Percentiles rank a stretch among this genome's conserved stretches.
Conservation (phyloP, 2,329 filamentous ascomycete species). For the Sporothrix luriei region DNA sequence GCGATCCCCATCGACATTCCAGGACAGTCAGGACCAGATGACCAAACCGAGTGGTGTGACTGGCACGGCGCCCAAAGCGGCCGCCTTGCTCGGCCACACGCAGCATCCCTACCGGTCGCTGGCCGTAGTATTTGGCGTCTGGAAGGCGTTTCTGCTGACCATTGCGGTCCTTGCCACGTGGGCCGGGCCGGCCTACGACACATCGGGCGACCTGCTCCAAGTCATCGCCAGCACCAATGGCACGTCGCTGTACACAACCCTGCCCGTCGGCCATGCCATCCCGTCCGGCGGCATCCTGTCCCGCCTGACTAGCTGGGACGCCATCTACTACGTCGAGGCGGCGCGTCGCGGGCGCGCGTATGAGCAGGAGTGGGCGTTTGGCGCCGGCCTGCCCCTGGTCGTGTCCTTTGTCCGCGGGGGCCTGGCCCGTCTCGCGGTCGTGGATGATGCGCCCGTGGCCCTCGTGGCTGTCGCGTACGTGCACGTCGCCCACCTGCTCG, state of each 20-base stretch:
- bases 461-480: slow-evolving; percentile 67
- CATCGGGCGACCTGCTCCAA: slow-evolving; percentile 59
- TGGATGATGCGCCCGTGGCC: slow-evolving; percentile 31
- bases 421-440: neutral
- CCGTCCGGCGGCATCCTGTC: slow-evolving; percentile 46
- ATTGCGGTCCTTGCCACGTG: slow-evolving; percentile 56
- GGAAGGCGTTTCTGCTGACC: slow-evolving; percentile 69
- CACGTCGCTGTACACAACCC: slow-evolving; percentile 35
- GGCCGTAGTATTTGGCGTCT: slow-evolving; percentile 54
- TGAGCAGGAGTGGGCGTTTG: slow-evolving; percentile 88
- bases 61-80: neutral
- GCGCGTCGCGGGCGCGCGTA: slow-evolving; percentile 67
- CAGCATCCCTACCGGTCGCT: slow-evolving; percentile 31
- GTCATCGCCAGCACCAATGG: slow-evolving; percentile 40
- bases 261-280: slow-evolving; percentile 34
- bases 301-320: slow-evolving; percentile 76
- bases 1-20: slow-evolving; percentile 9
- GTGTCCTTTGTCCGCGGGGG: slow-evolving; percentile 44
- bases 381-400: slow-evolving; percentile 51
- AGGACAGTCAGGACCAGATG: slow-evolving; percentile 7
- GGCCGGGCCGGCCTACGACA: slow-evolving; percentile 71
- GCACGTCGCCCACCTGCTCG: slow-evolving; percentile 73
- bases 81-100: neutral
- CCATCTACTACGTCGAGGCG: slow-evolving; percentile 70
- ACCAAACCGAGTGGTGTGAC: neutral